Conservation (phyloP, 2,329 filamentous ascomycete genomes). For the Verticillium nubilum region DNA sequence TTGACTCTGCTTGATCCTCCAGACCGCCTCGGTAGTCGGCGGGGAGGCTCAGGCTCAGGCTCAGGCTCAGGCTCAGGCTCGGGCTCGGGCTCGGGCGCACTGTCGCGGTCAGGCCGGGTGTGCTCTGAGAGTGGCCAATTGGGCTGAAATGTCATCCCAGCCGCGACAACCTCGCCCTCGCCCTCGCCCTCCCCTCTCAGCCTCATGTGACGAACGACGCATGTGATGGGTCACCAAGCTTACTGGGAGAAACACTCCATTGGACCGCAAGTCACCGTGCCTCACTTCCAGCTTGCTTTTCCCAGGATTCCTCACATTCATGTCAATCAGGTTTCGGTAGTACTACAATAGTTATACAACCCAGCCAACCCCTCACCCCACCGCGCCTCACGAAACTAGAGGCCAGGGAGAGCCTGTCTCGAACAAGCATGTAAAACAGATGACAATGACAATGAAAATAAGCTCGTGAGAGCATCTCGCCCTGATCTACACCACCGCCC, state of each 20-base stretch:
- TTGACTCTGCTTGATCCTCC: neutral
- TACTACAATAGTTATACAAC: neutral
- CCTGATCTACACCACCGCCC: conserved; percentile 11
- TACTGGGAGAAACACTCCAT: no score
- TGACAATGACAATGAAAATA: conserved; percentile 3
- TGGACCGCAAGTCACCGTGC: no score
- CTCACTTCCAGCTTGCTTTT: neutral
- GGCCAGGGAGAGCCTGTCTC: neutral
- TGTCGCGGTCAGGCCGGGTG: neutral
- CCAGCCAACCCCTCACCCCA: neutral
- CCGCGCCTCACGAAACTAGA: neutral
- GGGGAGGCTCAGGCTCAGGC: neutral
- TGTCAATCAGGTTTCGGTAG: neutral
- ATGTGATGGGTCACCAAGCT: no score
- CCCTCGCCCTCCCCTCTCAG: neutral
- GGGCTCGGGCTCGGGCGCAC: neutral
- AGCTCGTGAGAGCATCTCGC: conserved; percentile 16
- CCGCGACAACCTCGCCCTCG: neutral
- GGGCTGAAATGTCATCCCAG: conserved; percentile 1
- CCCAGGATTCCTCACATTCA: neutral
- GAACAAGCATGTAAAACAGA: conserved; percentile 3
- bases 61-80: neutral
- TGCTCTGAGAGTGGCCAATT: conserved; percentile 2
- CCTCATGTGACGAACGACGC: neutral
- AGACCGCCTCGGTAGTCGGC: neutral